Base-by-base conservation (phyloP, 176 grass and related monocot genomes). In the Triticum urartu region DNA sequence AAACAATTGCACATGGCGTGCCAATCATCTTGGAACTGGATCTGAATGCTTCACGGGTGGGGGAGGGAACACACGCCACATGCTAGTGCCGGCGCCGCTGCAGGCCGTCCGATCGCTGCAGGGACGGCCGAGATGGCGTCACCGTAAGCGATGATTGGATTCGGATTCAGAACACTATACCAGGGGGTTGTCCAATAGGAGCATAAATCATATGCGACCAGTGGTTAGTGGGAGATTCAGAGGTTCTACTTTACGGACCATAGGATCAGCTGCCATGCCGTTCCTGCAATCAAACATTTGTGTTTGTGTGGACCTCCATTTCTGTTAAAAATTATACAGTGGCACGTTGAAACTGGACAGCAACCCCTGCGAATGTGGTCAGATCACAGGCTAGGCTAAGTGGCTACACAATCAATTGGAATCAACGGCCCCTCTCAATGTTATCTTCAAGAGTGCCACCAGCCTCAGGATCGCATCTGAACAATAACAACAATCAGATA, bases 11-110 rank as follows among this genome's bases (percentile, higher is more conserved):
- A 72, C 34, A 54, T 45, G 47, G 34, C 20, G 11, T 21, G 47
- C 30, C 66, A 32, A 32, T 40, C 40, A 72, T 84, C 66, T 80
- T 36, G 82, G 59, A 63, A 43, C 17, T 32, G 70, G 75, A 79
- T 79, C 81, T 88, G 54, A 38, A 30, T 5, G 38, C 64, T 26
- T 18, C 64, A n/a, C 21, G 5, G 2, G 2, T 11, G n/a, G 11
- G 3, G 9, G 1, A 4, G 11, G 30, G 5, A 54, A 30, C 58
- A 67, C 79, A 73, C 66, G 32, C 66, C 87, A 79, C 87, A 84
- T 79, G 87, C 81, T 54, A 4, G 48, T 7, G 61, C 40, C 4
- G 7, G 5, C 0, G 0, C 2, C 9, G 8, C 5, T 15, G 14
- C 20, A 7, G 11, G 21, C 75, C 11, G 5, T 26, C 64, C 15